Evolutionary conservation across 1,284 basidiomycete species (phyloP).

Genomic region (Ustilago xerochloae): DNA sequence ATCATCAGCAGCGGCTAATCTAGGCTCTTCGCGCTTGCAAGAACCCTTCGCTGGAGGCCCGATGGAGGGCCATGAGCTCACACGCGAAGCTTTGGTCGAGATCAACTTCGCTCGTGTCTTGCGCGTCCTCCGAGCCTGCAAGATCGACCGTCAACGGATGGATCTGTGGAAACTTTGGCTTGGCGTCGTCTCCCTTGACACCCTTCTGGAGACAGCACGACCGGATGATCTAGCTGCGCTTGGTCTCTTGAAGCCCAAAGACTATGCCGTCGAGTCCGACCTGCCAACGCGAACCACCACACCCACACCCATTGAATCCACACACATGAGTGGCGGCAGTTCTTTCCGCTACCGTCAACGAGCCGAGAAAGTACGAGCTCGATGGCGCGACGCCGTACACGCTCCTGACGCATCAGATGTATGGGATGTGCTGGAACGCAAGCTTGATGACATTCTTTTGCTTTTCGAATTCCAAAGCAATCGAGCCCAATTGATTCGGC

Average conservation of each 20-base stretch:
- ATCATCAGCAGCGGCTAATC: background rate
- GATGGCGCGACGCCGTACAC: slow-evolving; percentile 35
- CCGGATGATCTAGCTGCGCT: slow-evolving; percentile 37
- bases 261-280: background rate
- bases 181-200: slow-evolving; percentile 43
- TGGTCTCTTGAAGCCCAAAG: slow-evolving; percentile 17
- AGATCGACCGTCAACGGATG: slow-evolving; percentile 59
- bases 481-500: slow-evolving; percentile 44
- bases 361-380: slow-evolving; percentile 25
- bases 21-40: slow-evolving; percentile 3
- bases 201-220: slow-evolving; percentile 25
- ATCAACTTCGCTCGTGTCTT: slow-evolving; percentile 58
- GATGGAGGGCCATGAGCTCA: slow-evolving; percentile 44
- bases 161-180: slow-evolving; percentile 65
- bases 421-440: slow-evolving; percentile 61
- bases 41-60: slow-evolving; percentile 21
- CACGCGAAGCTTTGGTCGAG: slow-evolving; percentile 60
- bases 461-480: slow-evolving; percentile 59
- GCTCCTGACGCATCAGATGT: slow-evolving; percentile 52
- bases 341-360: slow-evolving; percentile 41
- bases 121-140: slow-evolving; percentile 58
- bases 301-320: background rate
- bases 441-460: slow-evolving; percentile 50
- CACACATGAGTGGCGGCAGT: slow-evolving; percentile 39
- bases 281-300: background rate